Conservation (phyloP, 177 flowering plant genomes). For the Vitis hybrid region DNA sequence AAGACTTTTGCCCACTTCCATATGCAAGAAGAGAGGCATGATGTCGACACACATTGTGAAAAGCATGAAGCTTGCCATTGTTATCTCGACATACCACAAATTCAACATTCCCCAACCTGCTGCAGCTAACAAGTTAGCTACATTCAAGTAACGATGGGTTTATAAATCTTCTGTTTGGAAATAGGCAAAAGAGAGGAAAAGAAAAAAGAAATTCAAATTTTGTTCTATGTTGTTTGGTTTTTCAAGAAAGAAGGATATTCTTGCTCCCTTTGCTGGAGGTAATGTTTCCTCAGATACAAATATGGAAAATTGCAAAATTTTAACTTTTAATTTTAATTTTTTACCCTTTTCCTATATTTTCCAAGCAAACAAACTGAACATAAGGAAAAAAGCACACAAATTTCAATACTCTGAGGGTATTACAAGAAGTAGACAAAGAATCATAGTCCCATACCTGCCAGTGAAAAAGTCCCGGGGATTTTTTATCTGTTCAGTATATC, state of each 20-base stretch:
- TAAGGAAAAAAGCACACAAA: not conserved
- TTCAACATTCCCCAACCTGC: constrained; percentile 80
- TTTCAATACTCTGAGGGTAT: not conserved
- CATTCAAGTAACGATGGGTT: not conserved
- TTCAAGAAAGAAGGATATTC: too few relatives aligned
- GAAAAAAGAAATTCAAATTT: too few relatives aligned
- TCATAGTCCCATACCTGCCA: constrained; percentile 52
- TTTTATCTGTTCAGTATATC: constrained; percentile 65
- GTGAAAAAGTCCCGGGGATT: constrained; percentile 68
- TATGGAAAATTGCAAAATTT: too few relatives aligned
- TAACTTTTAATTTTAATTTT: not conserved
- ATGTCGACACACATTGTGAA: constrained; percentile 97
- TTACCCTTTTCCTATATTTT: not conserved
- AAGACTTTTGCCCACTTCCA: constrained; percentile 72
- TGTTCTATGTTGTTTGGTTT: too few relatives aligned
- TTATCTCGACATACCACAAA: constrained; percentile 81
- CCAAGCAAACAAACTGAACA: not conserved
- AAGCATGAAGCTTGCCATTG: constrained; percentile 64
- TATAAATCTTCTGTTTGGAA: not conserved
- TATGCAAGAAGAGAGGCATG: constrained; percentile 85
- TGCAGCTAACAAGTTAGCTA: not conserved
- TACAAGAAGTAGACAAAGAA: not conserved
- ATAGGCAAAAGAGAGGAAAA: too few relatives aligned
- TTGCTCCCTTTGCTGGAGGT: too few relatives aligned
- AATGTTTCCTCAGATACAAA: too few relatives aligned